Evolutionary conservation across 306 rosid species (phyloP).

Genomic region (Potentilla sterilis): DNA sequence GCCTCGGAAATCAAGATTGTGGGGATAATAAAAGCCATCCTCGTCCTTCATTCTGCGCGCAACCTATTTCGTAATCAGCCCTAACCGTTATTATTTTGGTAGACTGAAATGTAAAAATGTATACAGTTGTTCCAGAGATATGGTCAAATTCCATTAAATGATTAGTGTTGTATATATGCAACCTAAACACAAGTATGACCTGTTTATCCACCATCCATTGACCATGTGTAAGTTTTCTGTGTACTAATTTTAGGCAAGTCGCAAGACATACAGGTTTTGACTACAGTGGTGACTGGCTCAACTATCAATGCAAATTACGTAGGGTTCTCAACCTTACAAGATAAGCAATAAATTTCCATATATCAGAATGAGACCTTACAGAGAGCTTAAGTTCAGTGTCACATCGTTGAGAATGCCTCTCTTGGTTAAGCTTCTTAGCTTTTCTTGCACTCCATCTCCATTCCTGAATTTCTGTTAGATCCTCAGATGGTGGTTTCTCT

Average conservation of each 20-base stretch:
- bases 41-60: slow-evolving; percentile 78
- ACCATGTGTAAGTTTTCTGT: neutral
- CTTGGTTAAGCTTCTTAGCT: slow-evolving; percentile 75
- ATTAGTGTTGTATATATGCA: neutral
- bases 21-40: slow-evolving; percentile 88
- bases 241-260: neutral
- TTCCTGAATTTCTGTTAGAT: slow-evolving; percentile 63
- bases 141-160: neutral
- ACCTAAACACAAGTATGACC: neutral
- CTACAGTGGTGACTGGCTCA: neutral
- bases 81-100: slow-evolving; percentile 21
- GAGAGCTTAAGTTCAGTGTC: slow-evolving; percentile 85
- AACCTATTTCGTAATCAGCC: slow-evolving; percentile 51
- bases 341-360: too few relatives aligned
- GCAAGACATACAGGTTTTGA: neutral
- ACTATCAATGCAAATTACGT: neutral
- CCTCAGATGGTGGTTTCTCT: slow-evolving; percentile 60
- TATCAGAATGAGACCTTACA: slow-evolving; percentile 56
- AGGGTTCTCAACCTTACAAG: slow-evolving; percentile 6
- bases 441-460: slow-evolving; percentile 73
- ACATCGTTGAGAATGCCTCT: slow-evolving; percentile 83
- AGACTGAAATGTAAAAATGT: slow-evolving; percentile 13
- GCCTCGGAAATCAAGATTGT: slow-evolving; percentile 89
- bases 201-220: neutral
- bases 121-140: neutral